Conservation (phyloP, 306 rosid genomes). For the barrel medic (Medicago truncatula) region DNA sequence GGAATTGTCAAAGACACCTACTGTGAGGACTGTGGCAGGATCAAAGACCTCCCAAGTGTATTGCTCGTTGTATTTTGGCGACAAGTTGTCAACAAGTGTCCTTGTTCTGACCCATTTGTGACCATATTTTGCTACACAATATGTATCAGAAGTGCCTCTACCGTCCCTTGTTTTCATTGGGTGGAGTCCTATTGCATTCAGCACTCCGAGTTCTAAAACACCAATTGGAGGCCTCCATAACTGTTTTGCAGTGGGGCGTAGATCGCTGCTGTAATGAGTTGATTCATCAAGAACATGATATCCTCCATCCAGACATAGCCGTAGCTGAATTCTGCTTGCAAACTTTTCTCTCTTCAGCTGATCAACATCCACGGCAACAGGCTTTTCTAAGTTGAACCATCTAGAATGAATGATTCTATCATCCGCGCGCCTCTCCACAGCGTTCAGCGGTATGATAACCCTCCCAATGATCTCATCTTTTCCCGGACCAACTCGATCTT, state of each 20-base stretch:
- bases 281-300: slow-evolving; percentile 61
- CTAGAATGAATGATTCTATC: slow-evolving; percentile 57
- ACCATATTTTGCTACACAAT: slow-evolving; percentile 63
- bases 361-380: slow-evolving; percentile 52
- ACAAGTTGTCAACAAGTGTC: slow-evolving; percentile 50
- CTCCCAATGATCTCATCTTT: slow-evolving; percentile 62
- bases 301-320: slow-evolving; percentile 56
- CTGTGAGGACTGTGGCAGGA: slow-evolving; percentile 54
- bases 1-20: slow-evolving; percentile 57
- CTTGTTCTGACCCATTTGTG: slow-evolving; percentile 58
- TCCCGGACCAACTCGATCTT: slow-evolving; percentile 54
- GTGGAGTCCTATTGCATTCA: slow-evolving; percentile 53
- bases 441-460: slow-evolving; percentile 45
- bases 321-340: slow-evolving; percentile 52
- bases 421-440: slow-evolving; percentile 56
- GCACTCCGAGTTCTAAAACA: slow-evolving; percentile 52
- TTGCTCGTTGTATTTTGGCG: slow-evolving; percentile 58
- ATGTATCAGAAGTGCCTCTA: slow-evolving; percentile 55
- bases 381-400: slow-evolving; percentile 59
- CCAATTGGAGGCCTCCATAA: slow-evolving; percentile 58
- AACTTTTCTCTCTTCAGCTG: slow-evolving; percentile 57
- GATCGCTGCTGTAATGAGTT: slow-evolving; percentile 60
- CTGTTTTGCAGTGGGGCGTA: slow-evolving; percentile 57
- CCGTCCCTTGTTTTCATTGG: slow-evolving; percentile 56
- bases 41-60: slow-evolving; percentile 66